Evolutionary conservation across 768 basidiomycete genomes (phyloP), one percentile per base, ranked within the genome.

Genomic region (Russula earlei): DNA sequence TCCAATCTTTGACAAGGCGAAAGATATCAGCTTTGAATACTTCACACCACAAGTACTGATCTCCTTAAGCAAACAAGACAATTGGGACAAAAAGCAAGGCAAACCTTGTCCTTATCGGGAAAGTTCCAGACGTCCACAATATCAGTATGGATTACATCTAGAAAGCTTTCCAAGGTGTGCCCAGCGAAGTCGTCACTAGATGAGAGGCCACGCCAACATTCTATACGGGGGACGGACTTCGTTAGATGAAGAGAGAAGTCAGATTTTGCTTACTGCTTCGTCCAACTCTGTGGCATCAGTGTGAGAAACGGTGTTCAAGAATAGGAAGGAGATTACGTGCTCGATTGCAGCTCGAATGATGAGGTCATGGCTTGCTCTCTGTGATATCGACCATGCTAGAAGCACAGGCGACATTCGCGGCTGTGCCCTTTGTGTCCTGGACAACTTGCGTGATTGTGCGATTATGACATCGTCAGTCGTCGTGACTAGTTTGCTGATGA

Each of bases 361-460:
- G 14, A 52, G 8, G 12, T 27, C 14, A 36, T 31, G 45, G 20
- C 40, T 52, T 14, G 25, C 38, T 10, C 50, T 52, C 50, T 57
- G 56, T n/a, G 56, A 45, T 20, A 22, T 10, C 3, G 56, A 57
- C 50, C 50, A 57, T 0, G 50, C 56, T 27, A 57, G 44, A 9
- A 24, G 10, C 24, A 47, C 50, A 41, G 45, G 45, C 4, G 43
- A 47, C 5, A 36, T 46, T 22, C 2, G 49, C 19, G 11, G 7
- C 6, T 10, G 27, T 45, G 17, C 24, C n/a, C 11, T 27, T 24
- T 20, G 55, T 24, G 17, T 6, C 27, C 25, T 17, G 2, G 55
- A 40, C 15, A 27, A 24, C 11, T 41, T 5, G 5, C 17, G 19
- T 1, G 50, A 14, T 10, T 27, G 20, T 1, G 31, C 19, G 11